These are phyloP conservation scores for Haplosporangium sp. DNA, from an alignment of 371 early-diverging fungal species.

Conservation along the genomic window DNA sequence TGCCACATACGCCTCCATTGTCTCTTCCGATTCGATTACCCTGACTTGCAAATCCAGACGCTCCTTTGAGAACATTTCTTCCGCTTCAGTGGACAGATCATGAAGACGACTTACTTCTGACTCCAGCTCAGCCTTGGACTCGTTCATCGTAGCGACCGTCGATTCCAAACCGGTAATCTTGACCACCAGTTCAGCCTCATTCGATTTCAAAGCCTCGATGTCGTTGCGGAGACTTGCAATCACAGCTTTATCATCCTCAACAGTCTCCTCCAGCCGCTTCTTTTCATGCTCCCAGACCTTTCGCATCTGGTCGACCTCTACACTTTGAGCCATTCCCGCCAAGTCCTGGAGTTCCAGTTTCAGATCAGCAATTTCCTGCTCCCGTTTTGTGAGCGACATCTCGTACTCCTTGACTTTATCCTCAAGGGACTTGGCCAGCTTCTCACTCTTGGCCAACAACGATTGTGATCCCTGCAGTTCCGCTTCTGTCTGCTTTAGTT, in stretches of 20 bases:
- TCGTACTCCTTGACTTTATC: conserved; percentile 61
- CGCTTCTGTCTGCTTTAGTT: conserved; percentile 37
- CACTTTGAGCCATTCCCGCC: conserved; percentile 55
- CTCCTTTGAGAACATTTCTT: conserved; percentile 53
- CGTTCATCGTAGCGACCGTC: conserved; percentile 2
- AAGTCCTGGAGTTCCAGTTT: conserved; percentile 58
- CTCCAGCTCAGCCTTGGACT: conserved; percentile 14
- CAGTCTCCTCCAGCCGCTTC: conserved; percentile 61
- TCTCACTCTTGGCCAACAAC: conserved; percentile 32
- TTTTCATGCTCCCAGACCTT: conserved; percentile 70
- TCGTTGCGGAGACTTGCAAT: conserved; percentile 54
- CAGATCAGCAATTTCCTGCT: conserved; percentile 44
- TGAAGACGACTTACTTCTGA: conserved; percentile 57
- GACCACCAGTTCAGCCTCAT: conserved; percentile 50
- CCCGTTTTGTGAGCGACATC: conserved; percentile 61
- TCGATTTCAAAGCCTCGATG: conserved; percentile 54
- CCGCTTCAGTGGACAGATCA: conserved; percentile 16
- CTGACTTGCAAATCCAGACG: conserved; percentile 49
- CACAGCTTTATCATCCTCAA: conserved; percentile 42
- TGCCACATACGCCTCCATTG: conserved; percentile 7
- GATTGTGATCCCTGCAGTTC: conserved; percentile 34
- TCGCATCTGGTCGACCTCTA: conserved; percentile 48
- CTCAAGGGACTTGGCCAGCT: conserved; percentile 53
- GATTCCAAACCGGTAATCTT: conserved; percentile 58
- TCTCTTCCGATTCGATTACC: conserved; percentile 22